Base-by-base conservation (phyloP, 2,329 filamentous ascomycete species). In the Hypoxylon sp. region DNA sequence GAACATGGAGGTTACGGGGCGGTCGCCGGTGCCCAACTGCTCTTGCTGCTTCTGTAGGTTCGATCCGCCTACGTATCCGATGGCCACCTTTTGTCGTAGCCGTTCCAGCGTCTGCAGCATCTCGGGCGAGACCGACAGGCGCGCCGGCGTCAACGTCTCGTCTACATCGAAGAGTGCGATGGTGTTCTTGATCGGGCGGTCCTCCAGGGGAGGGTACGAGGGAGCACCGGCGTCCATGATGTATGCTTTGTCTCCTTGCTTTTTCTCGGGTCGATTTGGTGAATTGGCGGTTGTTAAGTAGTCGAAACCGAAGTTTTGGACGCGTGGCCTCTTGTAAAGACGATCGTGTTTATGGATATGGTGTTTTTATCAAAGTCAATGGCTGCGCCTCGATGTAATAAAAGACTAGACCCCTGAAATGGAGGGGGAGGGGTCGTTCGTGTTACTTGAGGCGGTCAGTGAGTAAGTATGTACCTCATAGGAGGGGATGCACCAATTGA, bases 141-240 rank as follows among this genome's bases (percentile, higher is more conserved):
- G 90, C 50, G 96, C 91, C 46, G 90, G 92, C 14, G 94, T 96
- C 74, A 99, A 88, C 31, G 96, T 98, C 78, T 89, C 93, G 80
- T 99, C 96, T 67, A 99, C 96, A 82, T 99, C 96, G 82, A 99
- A 99, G 71, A 99, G 91, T 78, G 90, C 91, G 81, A 99, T 92
- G 72, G 95, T 98, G 86, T 96, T 94, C 84, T 94, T 93, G 81
- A 98, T 84, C 47, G 93, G 93, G 74, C 96, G 93, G 76, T 95
- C 86, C 80, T 91, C 88, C 73, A 98, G 89, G 70, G 94, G 88
- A 63, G 94, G 91, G 82, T 91, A 92, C 60, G 79, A 74, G 72
- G 82, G 79, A 22, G 70, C 66, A 55, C 77, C 67, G 58, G 78
- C 72, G 70, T 81, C 80, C 85, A 87, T 87, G 73, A 63, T 78